A percentile compares a stretch with the other conserved stretches of the same genome.
These are phyloP conservation scores for Kodamaea kaohsiungensis DNA, from an alignment of 805 yeast genomes.

Conservation along the genomic window DNA sequence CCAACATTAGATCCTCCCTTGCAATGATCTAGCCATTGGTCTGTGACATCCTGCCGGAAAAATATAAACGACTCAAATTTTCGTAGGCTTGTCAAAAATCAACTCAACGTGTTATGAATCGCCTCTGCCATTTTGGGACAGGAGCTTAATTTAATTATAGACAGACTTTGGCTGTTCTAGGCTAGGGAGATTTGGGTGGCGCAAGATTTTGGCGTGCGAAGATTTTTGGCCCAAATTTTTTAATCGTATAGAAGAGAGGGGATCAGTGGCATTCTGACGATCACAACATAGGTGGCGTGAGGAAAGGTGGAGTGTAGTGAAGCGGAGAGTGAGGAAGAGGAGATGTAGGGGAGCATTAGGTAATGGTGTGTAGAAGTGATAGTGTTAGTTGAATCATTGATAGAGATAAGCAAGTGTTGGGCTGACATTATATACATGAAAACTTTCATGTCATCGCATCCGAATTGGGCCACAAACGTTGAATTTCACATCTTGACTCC, in stretches of 20 bases:
- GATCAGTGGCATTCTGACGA: neutral
- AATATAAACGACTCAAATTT: neutral
- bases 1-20: too few relatives aligned
- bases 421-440: too few relatives aligned
- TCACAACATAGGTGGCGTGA: too few relatives aligned
- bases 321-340: too few relatives aligned
- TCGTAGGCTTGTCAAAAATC: neutral
- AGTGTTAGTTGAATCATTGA: too few relatives aligned
- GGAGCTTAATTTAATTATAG: neutral
- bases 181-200: neutral
- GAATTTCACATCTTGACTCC: neutral
- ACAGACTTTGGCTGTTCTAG: neutral
- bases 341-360: too few relatives aligned
- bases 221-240: neutral
- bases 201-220: too few relatives aligned
- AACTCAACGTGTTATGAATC: slow-evolving; percentile 4
- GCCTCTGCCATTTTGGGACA: neutral
- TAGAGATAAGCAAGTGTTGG: too few relatives aligned
- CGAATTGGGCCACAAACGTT: neutral
- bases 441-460: neutral
- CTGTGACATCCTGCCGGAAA: neutral
- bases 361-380: too few relatives aligned
- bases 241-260: neutral
- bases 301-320: too few relatives aligned
- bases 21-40: neutral